These are phyloP conservation scores for Botrytis deweyae DNA, from an alignment of 2,329 filamentous ascomycete species.

Conservation along the genomic window DNA sequence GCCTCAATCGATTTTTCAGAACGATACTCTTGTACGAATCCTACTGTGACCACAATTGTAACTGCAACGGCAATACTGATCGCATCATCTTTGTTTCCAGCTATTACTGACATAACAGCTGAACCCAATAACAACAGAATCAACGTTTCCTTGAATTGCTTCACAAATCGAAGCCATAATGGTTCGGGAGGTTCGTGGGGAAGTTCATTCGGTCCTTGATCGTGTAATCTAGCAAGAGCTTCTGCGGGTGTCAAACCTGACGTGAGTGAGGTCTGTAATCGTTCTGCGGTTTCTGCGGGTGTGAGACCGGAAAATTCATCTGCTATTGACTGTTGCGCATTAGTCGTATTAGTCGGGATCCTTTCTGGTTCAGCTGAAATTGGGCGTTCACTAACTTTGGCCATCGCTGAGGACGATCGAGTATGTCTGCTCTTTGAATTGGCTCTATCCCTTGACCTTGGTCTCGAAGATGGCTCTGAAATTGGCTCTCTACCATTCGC, in stretches of 20 bases:
- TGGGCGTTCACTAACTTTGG: constrained; percentile 35
- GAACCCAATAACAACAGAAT: constrained; percentile 91
- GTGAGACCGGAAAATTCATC: constrained; percentile 67
- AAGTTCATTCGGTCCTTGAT: constrained; percentile 89
- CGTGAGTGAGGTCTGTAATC: constrained; percentile 77
- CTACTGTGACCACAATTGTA: constrained; percentile 93
- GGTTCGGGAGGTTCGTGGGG: constrained; percentile 92
- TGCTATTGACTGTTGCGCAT: constrained; percentile 43
- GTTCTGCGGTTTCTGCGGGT: constrained; percentile 73
- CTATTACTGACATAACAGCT: constrained; percentile 80
- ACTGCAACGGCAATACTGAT: constrained; percentile 94
- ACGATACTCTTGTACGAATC: constrained; percentile 95
- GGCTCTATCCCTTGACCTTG: constrained; percentile 31
- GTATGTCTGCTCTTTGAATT: constrained; percentile 35
- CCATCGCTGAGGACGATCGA: constrained; percentile 37
- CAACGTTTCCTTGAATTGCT: constrained; percentile 94
- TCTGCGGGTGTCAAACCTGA: constrained; percentile 79
- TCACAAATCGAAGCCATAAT: constrained; percentile 89
- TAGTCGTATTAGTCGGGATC: constrained; percentile 21
- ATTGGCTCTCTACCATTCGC: constrained; percentile 25
- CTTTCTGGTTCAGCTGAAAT: constrained; percentile 21
- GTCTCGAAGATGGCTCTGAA: constrained; percentile 33
- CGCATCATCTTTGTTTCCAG: constrained; percentile 93
- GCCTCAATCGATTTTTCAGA: constrained; percentile 98
- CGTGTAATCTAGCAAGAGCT: constrained; percentile 73